These are phyloP conservation scores for Pseudogymnoascus sp. DNA, from an alignment of 2,329 filamentous ascomycete genomes.

Conservation along the genomic window DNA sequence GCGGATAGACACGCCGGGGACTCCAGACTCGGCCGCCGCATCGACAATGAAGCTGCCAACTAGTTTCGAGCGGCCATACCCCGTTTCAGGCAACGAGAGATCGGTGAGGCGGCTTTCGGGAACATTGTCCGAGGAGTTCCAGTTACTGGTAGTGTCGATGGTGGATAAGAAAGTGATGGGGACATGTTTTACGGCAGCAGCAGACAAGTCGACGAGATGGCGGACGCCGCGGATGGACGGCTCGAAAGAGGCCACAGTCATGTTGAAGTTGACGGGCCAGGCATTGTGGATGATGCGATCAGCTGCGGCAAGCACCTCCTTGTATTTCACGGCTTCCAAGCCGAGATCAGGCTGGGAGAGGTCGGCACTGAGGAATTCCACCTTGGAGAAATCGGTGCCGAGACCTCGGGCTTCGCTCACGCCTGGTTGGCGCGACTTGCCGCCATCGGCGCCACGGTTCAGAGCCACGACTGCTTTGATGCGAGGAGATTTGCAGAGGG, in stretches of 20 bases:
- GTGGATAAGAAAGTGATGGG: constrained; percentile 25
- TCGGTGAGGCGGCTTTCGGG: constrained; percentile 33
- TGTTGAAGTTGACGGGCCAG: constrained; percentile 36
- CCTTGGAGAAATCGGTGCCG: constrained; percentile 30
- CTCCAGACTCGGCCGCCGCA: constrained; percentile 31
- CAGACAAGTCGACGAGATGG: constrained; percentile 30
- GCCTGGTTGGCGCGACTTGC: constrained; percentile 13
- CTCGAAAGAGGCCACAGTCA: constrained; percentile 30
- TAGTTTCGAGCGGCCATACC: constrained; percentile 25
- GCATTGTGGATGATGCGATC: constrained; percentile 31
- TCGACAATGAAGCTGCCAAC: constrained; percentile 36
- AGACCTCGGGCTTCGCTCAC: constrained; percentile 34
- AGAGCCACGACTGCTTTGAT: constrained; percentile 41
- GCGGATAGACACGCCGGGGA: constrained; percentile 37
- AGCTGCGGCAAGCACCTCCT: constrained; percentile 22
- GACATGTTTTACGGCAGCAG: constrained; percentile 12
- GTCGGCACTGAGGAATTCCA: constrained; percentile 44
- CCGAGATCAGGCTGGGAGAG: constrained; percentile 42
- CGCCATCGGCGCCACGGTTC: constrained; percentile 32
- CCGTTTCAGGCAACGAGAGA: constrained; percentile 31
- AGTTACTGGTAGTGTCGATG: constrained; percentile 19
- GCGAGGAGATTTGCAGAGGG: constrained; percentile 28
- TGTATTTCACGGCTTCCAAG: constrained; percentile 31
- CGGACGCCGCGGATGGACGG: constrained; percentile 33
- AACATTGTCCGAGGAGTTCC: constrained; percentile 22